Evolutionary conservation across 495 filamentous ascomycete genomes (phyloP), one percentile per base, ranked within the genome.

Genomic region (Neurospora sp.): DNA sequence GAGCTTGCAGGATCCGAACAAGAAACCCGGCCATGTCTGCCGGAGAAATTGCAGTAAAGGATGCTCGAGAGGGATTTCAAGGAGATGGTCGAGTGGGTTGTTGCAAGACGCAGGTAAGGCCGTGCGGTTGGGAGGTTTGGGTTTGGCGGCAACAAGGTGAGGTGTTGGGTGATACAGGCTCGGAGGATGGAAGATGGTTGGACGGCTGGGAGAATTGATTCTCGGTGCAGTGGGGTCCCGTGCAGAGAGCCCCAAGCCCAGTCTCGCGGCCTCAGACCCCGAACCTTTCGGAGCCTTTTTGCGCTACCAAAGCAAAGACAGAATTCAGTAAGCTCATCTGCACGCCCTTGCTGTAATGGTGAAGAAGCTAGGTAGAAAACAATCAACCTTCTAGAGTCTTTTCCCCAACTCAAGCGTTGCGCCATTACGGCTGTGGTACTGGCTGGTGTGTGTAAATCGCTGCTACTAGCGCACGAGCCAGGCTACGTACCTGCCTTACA

Each of bases 161-260:
- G 53, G 53, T 65, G 53, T 65, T 65, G 53, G 53, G 53, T 65
- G 53, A 65, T 35, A 65, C 53, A 65, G 53, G 53, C 53, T 65
- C 53, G 53, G 53, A 65, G 53, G 53, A 65, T 65, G 53, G 53
- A 65, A 65, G 53, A 65, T 35, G 53, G 53, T 65, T 65, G 53
- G 27, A 65, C 53, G 53, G 53, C 42, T 70, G 48, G 53, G 70
- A 73, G 75, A 78, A 75, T 74, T 73, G 73, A 70, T 75, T 75
- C 74, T 79, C 72, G 72, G 73, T 76, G 73, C 73, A 78, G 78
- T 78, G 78, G 78, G 78, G 78, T 73, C 71, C 68, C 68, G 46
- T 53, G 74, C 37, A 46, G 44, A 53, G 44, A 65, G 69, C 71
- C 41, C 71, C 69, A 73, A 71, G 46, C 72, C 69, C 73, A 76